These are phyloP conservation scores for Nannizziopsis barbatae DNA, from an alignment of 2,329 filamentous ascomycete genomes.

Conservation along the genomic window DNA sequence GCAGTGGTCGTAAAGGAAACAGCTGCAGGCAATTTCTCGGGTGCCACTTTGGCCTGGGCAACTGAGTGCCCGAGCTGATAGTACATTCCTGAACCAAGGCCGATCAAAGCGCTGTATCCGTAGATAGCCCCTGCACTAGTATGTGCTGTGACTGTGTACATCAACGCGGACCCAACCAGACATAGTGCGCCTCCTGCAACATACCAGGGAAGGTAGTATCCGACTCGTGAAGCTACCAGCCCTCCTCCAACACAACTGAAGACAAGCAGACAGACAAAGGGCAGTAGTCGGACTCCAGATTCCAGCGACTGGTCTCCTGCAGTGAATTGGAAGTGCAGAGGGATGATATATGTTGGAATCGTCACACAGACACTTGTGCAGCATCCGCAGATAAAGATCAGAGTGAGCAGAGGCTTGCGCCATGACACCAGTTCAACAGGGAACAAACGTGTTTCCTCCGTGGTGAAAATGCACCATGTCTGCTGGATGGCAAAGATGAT, in stretches of 20 bases:
- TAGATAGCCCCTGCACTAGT: neutral
- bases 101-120: neutral
- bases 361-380: conserved; percentile 30
- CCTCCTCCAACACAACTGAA: conserved; percentile 10
- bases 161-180: neutral
- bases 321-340: conserved; percentile 44
- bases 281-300: conserved; percentile 25
- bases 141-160: neutral
- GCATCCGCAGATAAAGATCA: conserved; percentile 33
- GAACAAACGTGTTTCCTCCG: conserved; percentile 24
- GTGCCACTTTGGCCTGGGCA: neutral
- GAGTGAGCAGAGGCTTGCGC: conserved; percentile 27
- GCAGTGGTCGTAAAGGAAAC: neutral
- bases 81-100: neutral
- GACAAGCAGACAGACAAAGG: conserved; percentile 13
- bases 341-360: conserved; percentile 41
- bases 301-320: neutral
- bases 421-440: conserved; percentile 32
- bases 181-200: conserved; percentile 15
- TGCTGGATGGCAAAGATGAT: conserved; percentile 35
- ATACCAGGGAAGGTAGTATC: conserved; percentile 23
- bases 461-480: conserved; percentile 32
- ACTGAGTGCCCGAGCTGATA: neutral
- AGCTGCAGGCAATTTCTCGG: neutral
- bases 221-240: neutral